Evolutionary conservation across 1,139 yeast genomes (phyloP), one percentile per base, ranked within the genome.

Genomic region (Geotrichum siamense): DNA sequence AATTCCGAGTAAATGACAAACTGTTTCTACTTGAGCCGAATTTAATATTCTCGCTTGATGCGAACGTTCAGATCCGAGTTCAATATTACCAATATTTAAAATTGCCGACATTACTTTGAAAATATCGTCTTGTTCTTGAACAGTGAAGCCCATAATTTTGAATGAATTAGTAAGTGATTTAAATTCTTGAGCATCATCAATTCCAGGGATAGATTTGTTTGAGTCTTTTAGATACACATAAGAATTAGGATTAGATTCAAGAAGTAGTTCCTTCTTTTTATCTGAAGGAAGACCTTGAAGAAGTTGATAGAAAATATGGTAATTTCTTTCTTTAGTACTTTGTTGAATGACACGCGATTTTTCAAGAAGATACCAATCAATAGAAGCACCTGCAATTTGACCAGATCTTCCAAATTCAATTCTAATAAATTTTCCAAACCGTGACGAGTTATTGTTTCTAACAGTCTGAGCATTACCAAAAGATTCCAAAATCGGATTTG

Each of bases 401-500:
- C 86, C 87, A 9, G 72, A 65, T 1, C 68, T 58, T 44, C 76
- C 72, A 56, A 91, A 86, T 61, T 79, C 87, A 48, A 93, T 84
- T 56, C 91, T 82, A 51, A 93, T 86, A 60, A 91, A 93, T 63
- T 93, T 93, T 39, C 99, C 99, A 61, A 93, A 93, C 59, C 99
- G 76, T 9, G 98, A 91, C 8, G 97, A 87, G 61, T 93, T 93
- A 61, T 89, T 82, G 61, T 93, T 93, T 53, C 93, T 77, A 23
- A 87, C 86, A 0, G 99, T 93, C 57, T 91, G 95, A 1, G 99
- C 94, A 63, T 93, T 93, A 54, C 99, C 99, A 64, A 93, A 93
- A 34, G 96, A 80, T 63, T 93, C 99, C 54, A 93, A 68, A 39
- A 93, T 86, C 0, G 98, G 98, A 58, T 91, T 93, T 8, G 98